A percentile compares a stretch with the other conserved stretches of the same genome.
Conservation (phyloP, 768 basidiomycete genomes). For the Cystoderma amianthinum region DNA sequence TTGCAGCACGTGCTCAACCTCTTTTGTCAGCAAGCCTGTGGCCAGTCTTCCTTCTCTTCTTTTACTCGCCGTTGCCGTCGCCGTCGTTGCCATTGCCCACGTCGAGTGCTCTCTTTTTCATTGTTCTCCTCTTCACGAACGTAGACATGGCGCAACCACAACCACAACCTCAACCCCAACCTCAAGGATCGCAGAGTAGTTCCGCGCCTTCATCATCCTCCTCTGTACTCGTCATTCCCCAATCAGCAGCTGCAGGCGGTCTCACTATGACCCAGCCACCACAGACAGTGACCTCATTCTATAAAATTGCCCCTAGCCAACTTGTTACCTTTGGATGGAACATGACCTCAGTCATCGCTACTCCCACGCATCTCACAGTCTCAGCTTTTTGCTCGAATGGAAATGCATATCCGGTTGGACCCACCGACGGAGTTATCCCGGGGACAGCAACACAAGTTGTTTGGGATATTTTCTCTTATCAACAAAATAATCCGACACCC, state of each 20-base stretch:
- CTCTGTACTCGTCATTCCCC: constrained; percentile 28
- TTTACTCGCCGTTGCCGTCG: background rate
- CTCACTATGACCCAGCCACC: constrained; percentile 77
- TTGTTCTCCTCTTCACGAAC: too few relatives aligned
- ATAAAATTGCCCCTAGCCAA: constrained; percentile 73
- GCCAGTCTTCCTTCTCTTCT: background rate
- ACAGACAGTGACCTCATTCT: constrained; percentile 75
- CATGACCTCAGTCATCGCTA: constrained; percentile 65
- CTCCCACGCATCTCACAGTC: constrained; percentile 72
- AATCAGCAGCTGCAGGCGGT: constrained; percentile 52
- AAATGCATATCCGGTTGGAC: constrained; percentile 85
- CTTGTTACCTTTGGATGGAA: constrained; percentile 90
- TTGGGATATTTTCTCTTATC: constrained; percentile 79
- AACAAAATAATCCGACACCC: constrained; percentile 55
- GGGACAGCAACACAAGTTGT: constrained; percentile 66
- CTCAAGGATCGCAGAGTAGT: background rate
- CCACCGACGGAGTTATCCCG: constrained; percentile 62
- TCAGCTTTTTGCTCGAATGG: constrained; percentile 81
- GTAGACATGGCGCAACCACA: background rate
- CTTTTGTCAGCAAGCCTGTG: background rate
- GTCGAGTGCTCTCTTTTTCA: background rate
- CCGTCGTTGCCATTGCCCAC: background rate
- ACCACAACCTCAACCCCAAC: background rate
- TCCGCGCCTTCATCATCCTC: background rate
- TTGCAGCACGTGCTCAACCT: background rate